Conservation (phyloP, 2,329 filamentous ascomycete species). For the Plectosphaerella cucumerina region DNA sequence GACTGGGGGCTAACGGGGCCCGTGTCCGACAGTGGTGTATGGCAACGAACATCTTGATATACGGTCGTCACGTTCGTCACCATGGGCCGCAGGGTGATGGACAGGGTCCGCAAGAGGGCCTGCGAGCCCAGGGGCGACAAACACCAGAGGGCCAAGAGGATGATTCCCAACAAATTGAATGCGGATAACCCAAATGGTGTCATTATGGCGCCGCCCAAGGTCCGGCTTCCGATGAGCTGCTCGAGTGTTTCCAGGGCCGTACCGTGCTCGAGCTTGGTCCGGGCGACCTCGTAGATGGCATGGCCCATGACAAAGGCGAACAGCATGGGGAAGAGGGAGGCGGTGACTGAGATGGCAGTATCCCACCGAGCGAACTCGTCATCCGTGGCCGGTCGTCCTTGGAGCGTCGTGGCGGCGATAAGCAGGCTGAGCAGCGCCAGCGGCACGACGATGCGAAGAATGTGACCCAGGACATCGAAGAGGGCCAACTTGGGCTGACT, state of each 20-base stretch:
- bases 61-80: not conserved
- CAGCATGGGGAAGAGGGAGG: constrained; percentile 22
- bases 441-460: too few relatives aligned
- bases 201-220: constrained; percentile 18
- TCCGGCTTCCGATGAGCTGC: constrained; percentile 23
- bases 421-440: too few relatives aligned
- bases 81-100: not conserved
- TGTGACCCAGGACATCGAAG: too few relatives aligned
- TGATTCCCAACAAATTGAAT: constrained; percentile 18
- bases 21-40: not conserved
- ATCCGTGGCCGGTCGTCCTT: too few relatives aligned
- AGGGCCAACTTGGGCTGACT: too few relatives aligned
- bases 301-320: constrained; percentile 22
- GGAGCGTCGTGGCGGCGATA: too few relatives aligned
- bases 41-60: not conserved
- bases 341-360: too few relatives aligned
- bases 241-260: constrained; percentile 19
- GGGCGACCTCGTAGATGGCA: constrained; percentile 17
- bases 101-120: constrained; percentile 16
- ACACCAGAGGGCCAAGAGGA: constrained; percentile 20
- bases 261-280: constrained; percentile 21
- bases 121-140: constrained; percentile 25
- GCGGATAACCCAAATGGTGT: constrained; percentile 20
- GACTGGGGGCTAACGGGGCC: not conserved
- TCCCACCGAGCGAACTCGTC: too few relatives aligned